These are phyloP conservation scores for Venturia aucupariae DNA, from an alignment of 2,329 filamentous ascomycete species.

Conservation along the genomic window DNA sequence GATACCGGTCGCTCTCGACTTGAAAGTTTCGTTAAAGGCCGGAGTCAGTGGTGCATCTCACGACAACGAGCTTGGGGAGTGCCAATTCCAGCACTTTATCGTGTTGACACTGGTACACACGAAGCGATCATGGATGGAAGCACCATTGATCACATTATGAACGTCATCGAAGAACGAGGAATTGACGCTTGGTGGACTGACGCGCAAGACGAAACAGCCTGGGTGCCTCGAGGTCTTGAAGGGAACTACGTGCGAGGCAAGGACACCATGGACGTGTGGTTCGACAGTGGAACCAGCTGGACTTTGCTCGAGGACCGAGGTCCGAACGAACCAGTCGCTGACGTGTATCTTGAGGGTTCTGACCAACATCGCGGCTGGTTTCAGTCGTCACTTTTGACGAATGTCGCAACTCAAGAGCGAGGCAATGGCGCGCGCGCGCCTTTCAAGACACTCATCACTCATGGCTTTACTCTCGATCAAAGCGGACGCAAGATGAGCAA, in stretches of 20 bases:
- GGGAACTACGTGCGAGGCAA: conserved; percentile 62
- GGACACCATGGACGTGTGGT: conserved; percentile 99
- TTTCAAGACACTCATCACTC: conserved; percentile 84
- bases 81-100: conserved; percentile 85
- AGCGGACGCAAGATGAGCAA: conserved; percentile 98
- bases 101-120: conserved; percentile 48
- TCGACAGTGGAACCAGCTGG: conserved; percentile 96
- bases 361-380: conserved; percentile 99
- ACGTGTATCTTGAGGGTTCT: conserved; percentile 87
- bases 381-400: conserved; percentile 86
- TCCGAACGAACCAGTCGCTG: conserved; percentile 45
- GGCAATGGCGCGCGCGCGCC: conserved; percentile 45
- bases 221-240: conserved; percentile 59
- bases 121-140: conserved; percentile 69
- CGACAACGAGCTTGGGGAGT: conserved; percentile 94
- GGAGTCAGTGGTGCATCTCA: conserved; percentile 97
- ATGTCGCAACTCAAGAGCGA: conserved; percentile 53
- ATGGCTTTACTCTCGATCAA: conserved; percentile 86
- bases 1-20: conserved; percentile 63
- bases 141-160: conserved; percentile 76
- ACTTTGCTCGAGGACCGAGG: conserved; percentile 33
- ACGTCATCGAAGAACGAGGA: conserved; percentile 64
- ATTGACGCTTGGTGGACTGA: conserved; percentile 97
- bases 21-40: conserved; percentile 74
- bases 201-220: conserved; percentile 60